Evolutionary conservation across 371 early-diverging fungal species (phyloP), one percentile per base, ranked within the genome.

Genomic region (Fennellomyces sp.): DNA sequence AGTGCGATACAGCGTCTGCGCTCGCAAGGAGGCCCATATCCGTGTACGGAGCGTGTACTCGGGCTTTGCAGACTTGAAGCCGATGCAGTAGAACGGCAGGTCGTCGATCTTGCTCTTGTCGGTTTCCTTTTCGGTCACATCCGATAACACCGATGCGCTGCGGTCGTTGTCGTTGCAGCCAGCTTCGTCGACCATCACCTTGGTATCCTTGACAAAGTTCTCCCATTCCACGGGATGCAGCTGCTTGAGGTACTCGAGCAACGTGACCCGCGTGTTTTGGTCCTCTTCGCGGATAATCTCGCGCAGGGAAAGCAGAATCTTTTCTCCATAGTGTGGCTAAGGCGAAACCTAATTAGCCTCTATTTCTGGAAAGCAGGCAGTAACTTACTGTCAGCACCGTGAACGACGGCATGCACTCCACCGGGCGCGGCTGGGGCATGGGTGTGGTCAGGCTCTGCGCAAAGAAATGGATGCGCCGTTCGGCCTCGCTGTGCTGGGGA

Each of bases 251-350:
- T 94, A 94, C 70, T 94, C 94, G 23, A 95, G 73, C 42, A 93
- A 68, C 2, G 92, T 93, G 28, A 95, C 82, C 0, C 91, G 83
- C 13, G 91, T 88, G 68, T 89, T 84, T 63, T 87, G 80, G 64
- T 95, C 93, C 55, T 91, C 87, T 65, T 93, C 93, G 29, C 90
- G 79, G 51, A 94, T 91, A 50, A 94, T 89, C 73, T 94, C 94
- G 23, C 89, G 77, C 36, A 94, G 69, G 2, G 89, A 86, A 45
- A 94, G 73, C 29, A 95, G 75, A n/a, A 94, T 91, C 75, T 94
- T 94, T 68, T 95, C 94, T 26, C 87, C 81, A 68, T 90, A 95
- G 63, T 95, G 95, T 7, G 95, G 95, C n/a, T n/a, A n/a, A n/a
- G n/a, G n/a, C n/a, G n/a, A n/a, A n/a, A n/a, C n/a, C n/a, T n/a